A percentile compares a stretch with the other conserved stretches of the same genome.
These are phyloP conservation scores for Leersia perrieri DNA, from an alignment of 176 grass and related monocot species.

Conservation along the genomic window DNA sequence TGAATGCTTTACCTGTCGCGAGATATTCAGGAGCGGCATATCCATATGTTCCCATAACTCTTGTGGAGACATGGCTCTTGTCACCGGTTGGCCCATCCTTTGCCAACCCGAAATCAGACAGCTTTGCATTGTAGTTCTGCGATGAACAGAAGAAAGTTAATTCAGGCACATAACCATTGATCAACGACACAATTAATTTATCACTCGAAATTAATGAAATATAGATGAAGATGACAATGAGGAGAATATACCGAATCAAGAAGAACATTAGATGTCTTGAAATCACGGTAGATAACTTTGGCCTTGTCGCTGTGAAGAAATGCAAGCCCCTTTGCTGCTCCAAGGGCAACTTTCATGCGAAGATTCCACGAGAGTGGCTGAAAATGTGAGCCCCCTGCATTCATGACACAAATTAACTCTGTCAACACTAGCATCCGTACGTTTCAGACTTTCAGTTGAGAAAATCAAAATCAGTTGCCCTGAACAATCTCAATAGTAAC, in stretches of 20 bases:
- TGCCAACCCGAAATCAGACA: slow-evolving; percentile 84
- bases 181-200: neutral
- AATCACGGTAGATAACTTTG: slow-evolving; percentile 89
- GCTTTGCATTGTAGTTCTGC: slow-evolving; percentile 72
- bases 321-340: slow-evolving; percentile 84
- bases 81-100: slow-evolving; percentile 84
- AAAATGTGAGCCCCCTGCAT: slow-evolving; percentile 58
- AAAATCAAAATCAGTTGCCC: neutral
- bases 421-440: slow-evolving; percentile 7
- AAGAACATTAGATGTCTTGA: slow-evolving; percentile 86
- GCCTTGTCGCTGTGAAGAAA: slow-evolving; percentile 82
- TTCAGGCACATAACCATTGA: neutral
- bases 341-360: slow-evolving; percentile 75
- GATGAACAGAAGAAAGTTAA: neutral
- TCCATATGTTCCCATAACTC: slow-evolving; percentile 90
- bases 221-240: too few species aligned
- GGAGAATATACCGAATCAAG: slow-evolving; percentile 52
- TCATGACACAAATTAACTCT: neutral
- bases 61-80: slow-evolving; percentile 83
- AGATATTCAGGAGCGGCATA: slow-evolving; percentile 88
- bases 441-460: neutral
- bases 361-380: slow-evolving; percentile 90
- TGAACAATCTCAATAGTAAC: too few species aligned
- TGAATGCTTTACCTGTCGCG: slow-evolving; percentile 53
- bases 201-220: neutral